Evolutionary conservation across 139 green algal species (phyloP).

Genomic region (Chlorella sp.): DNA sequence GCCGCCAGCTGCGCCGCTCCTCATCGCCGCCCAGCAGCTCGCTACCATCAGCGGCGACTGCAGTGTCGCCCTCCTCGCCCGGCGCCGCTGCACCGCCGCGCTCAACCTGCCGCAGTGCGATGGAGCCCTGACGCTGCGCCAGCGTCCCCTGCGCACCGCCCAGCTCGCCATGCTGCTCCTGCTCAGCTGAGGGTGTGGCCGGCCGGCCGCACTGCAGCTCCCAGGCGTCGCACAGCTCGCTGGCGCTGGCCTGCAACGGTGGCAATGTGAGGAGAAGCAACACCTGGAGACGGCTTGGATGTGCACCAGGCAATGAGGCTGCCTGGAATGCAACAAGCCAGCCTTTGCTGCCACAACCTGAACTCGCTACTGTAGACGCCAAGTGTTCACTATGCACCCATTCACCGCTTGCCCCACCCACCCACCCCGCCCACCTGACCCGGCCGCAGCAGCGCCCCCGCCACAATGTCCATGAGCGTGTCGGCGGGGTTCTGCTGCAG

Average conservation of each 20-base stretch:
- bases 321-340: too few species aligned
- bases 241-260: not conserved
- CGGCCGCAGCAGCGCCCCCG: slow-evolving; percentile 33
- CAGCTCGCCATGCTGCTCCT: not conserved
- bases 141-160: not conserved
- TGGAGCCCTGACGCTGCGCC: not conserved
- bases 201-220: slow-evolving; percentile 5
- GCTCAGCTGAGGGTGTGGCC: not conserved
- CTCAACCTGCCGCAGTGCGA: not conserved
- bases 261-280: too few species aligned
- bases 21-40: slow-evolving; percentile 5
- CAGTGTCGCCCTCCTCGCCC: not conserved
- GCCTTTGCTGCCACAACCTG: too few species aligned
- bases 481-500: slow-evolving; percentile 72
- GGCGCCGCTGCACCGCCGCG: not conserved
- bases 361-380: too few species aligned
- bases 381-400: too few species aligned
- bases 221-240: slow-evolving; percentile 24
- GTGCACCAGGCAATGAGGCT: too few species aligned
- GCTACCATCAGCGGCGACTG: not conserved
- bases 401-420: not conserved
- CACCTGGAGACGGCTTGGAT: too few species aligned
- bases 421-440: slow-evolving; percentile 16
- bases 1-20: slow-evolving; percentile 16
- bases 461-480: slow-evolving; percentile 75